Evolutionary conservation across 192 early-diverging fungal species (phyloP), one percentile per base, ranked within the genome.

Genomic region (Podila horticola): DNA sequence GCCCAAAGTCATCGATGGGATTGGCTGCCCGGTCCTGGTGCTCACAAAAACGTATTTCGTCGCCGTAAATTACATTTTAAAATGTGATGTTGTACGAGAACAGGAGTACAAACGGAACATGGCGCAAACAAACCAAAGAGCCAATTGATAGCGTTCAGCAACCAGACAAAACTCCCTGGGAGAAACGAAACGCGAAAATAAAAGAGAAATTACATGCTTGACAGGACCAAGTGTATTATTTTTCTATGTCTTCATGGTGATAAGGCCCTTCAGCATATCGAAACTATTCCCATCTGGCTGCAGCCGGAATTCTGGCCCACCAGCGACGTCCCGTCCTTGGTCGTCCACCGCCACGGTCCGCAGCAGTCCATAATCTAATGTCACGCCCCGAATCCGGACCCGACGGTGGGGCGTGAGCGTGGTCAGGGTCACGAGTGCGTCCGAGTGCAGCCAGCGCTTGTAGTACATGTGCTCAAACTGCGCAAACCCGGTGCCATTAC

Each of bases 271-370:
- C 75, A 98, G 86, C 95, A 99, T 98, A 84, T 99, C 98, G 85
- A 99, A 99, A 31, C 91, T 93, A 82, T 98, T 99, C 20, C 98
- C 98, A 75, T 97, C 98, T 6, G 98, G 98, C 82, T 97, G 95
- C 49, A 99, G 82, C 30, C 67, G 49, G 61, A 45, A 69, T 52
- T 77, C 74, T 20, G 67, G 51, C 22, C 29, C 58, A 15, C 77
- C 77, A 10, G 20, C 31, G 1, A 81, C n/a, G 15, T 68, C 66
- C 13, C 66, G 34, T 2, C 64, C 69, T 33, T 81, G 60, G 29
- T 91, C 88, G 67, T 82, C 77, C 8, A 91, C 75, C 19, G 84
- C 90, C 22, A 90, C 87, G 6, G 94, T 94, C 61, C 88, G 84
- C 49, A 98, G 68, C 66, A 97, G 83, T 9, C 97, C 96, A 61